phyloP scores from a whole-genome alignment of 2,329 filamentous ascomycete genomes.

The Penicillium sp. region DNA sequence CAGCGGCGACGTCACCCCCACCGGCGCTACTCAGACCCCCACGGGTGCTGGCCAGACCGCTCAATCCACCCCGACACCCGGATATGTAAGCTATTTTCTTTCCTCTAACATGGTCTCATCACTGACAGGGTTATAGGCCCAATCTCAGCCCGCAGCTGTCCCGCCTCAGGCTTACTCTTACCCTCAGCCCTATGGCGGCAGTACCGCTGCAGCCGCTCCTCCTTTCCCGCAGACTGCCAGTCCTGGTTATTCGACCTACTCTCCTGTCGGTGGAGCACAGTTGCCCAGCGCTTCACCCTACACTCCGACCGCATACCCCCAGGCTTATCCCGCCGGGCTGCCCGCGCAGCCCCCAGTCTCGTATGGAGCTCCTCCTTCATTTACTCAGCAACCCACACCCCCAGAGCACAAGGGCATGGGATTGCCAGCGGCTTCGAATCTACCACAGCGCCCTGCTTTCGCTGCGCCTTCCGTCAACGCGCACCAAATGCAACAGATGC shows the following conservation, averaged over 20 bases:
- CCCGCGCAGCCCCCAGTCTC: conserved; percentile 25
- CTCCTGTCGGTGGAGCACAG: conserved; percentile 39
- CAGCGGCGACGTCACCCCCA: conserved; percentile 60
- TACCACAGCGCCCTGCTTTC: conserved; percentile 63
- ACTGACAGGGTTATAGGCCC: conserved; percentile 32
- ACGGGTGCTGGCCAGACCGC: conserved; percentile 49
- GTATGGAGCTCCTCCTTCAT: conserved; percentile 47
- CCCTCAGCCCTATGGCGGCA: conserved; percentile 43
- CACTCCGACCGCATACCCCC: conserved; percentile 33
- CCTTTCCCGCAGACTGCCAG: conserved; percentile 47
- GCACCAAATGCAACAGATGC: conserved; percentile 59
- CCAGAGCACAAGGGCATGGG: conserved; percentile 50
- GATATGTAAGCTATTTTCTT: conserved; percentile 57
- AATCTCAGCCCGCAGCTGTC: conserved; percentile 43
- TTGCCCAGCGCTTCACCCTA: conserved; percentile 35
- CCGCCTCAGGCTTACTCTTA: conserved; percentile 40
- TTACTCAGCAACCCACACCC: conserved; percentile 44
- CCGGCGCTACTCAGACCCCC: conserved; percentile 52
- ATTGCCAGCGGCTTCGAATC: conserved; percentile 56
- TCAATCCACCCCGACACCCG: conserved; percentile 51
- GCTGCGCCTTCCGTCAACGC: conserved; percentile 55
- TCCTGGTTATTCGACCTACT: conserved; percentile 38
- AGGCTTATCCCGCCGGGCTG: conserved; percentile 32
- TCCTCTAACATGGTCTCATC: background rate
- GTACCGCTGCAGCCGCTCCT: conserved; percentile 27